Base-by-base conservation (phyloP, 2,329 filamentous ascomycete species). In the Simplicillium sp. region DNA sequence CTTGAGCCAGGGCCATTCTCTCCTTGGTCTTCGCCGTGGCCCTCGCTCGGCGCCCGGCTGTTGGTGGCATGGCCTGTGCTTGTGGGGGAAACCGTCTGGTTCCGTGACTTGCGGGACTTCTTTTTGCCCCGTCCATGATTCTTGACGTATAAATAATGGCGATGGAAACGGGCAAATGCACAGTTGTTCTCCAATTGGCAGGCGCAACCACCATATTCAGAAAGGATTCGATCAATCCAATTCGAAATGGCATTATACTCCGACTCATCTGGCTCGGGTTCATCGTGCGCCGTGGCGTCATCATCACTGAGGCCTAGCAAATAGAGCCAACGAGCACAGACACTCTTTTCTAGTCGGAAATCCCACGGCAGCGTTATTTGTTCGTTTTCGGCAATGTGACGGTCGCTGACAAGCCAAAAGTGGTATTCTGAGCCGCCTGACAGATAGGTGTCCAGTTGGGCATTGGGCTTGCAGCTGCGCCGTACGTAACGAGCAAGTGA, bases 381-480 rank as follows among this genome's bases (percentile, higher is more conserved):
- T 52, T 80, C 77, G 33, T 72, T 68, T 1, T 78, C 68, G 13
- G 72, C 62, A 42, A 97, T 88, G 31, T 82, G 73, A 40, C 84
- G 76, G 50, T 86, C 86, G 51, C 87, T 88, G 44, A 95, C 79
- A 47, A 96, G 82, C 76, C 90, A 96, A 59, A 97, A 95, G 56
- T 92, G 87, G 55, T 90, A 94, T 48, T 90, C 82, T 1, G 80
- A 81, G 3, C 75, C 73, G 36, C 80, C 81, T 2, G 86, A 86
- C 37, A 96, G 76, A 49, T 88, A 85, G 0, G 89, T 94, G 56
- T 92, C 89, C 52, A 97, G 70, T 28, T 77, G 74, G n/a, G 92
- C 79, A 54, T 97, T 98, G 2, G 92, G 87, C 46, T 77, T 80
- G 65, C 92, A 98, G 53, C 92, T 97, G 49, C 90, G 79, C 42